Percentiles rank a stretch among this genome's conserved stretches.
These are phyloP conservation scores for Aphelidium insulamus DNA, from an alignment of 371 early-diverging fungal genomes.

Conservation along the genomic window DNA sequence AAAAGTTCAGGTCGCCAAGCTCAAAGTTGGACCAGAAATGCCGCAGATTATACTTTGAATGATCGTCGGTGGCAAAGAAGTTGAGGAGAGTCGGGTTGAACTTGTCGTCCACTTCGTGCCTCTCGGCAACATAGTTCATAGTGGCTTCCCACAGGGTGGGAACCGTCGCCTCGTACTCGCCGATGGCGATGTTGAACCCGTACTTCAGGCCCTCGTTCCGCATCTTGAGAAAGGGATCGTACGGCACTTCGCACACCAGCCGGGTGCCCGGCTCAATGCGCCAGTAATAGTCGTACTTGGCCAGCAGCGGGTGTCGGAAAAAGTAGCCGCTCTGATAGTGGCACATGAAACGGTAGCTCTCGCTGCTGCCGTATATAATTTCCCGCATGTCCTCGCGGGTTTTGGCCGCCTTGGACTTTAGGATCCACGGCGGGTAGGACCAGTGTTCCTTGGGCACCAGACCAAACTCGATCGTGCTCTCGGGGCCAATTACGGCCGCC, in stretches of 20 bases:
- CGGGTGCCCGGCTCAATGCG: conserved; percentile 78
- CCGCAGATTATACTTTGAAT: conserved; percentile 35
- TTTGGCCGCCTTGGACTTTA: conserved; percentile 31
- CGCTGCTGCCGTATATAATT: conserved; percentile 58
- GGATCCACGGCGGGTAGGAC: conserved; percentile 60
- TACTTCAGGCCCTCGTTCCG: conserved; percentile 59
- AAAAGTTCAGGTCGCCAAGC: conserved; percentile 65
- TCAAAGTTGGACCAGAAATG: conserved; percentile 97
- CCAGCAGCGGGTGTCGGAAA: conserved; percentile 49
- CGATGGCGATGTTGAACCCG: conserved; percentile 50
- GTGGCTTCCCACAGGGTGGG: conserved; percentile 53
- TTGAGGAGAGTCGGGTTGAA: neutral
- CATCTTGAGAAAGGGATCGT: conserved; percentile 78
- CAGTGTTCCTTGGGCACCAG: conserved; percentile 47
- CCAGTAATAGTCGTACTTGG: conserved; percentile 85
- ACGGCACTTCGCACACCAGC: conserved; percentile 62
- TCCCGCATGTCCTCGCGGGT: conserved; percentile 29
- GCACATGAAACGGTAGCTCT: conserved; percentile 88
- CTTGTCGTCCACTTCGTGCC: conserved; percentile 9
- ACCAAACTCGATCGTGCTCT: conserved; percentile 37
- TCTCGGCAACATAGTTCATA: conserved; percentile 19
- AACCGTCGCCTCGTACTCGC: conserved; percentile 55
- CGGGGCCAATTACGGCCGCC: conserved; percentile 18
- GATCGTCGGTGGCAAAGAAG: conserved; percentile 2
- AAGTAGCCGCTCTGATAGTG: conserved; percentile 78